phyloP scores from a whole-genome alignment of 1,284 basidiomycete species.

The Peniophora sp. region DNA sequence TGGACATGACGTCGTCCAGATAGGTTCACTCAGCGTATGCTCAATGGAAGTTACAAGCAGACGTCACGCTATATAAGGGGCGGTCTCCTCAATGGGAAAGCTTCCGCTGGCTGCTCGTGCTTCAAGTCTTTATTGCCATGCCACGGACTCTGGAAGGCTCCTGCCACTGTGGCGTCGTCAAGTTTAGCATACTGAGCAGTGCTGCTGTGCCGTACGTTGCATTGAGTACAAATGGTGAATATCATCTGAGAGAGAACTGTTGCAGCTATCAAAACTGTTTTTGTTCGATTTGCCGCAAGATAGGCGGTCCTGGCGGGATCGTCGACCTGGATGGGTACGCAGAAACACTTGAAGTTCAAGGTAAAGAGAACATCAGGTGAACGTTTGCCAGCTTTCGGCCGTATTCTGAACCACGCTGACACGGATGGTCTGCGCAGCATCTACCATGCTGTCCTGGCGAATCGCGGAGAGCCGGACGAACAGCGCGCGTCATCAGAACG shows the following conservation, averaged over 20 bases:
- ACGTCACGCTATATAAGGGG: too few species aligned
- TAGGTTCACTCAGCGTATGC: too few species aligned
- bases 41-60: too few species aligned
- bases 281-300: constrained; percentile 59
- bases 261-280: constrained; percentile 38
- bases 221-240: too few species aligned
- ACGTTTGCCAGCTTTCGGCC: too few species aligned
- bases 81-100: too few species aligned
- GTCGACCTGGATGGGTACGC: constrained; percentile 48
- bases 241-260: too few species aligned
- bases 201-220: constrained; percentile 44
- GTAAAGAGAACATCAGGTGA: constrained; percentile 44
- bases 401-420: neutral
- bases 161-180: constrained; percentile 53
- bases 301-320: constrained; percentile 52
- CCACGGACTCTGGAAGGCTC: constrained; percentile 47
- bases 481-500: constrained; percentile 42
- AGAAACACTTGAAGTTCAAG: constrained; percentile 40
- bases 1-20: too few species aligned
- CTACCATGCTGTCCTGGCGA: constrained; percentile 47
- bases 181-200: constrained; percentile 44
- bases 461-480: constrained; percentile 38
- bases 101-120: too few species aligned
- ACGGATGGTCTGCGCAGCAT: constrained; percentile 26
- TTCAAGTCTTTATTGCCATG: too few species aligned